phyloP scores from a whole-genome alignment of 2,329 filamentous ascomycete species.

The Monosporascus sp. region DNA sequence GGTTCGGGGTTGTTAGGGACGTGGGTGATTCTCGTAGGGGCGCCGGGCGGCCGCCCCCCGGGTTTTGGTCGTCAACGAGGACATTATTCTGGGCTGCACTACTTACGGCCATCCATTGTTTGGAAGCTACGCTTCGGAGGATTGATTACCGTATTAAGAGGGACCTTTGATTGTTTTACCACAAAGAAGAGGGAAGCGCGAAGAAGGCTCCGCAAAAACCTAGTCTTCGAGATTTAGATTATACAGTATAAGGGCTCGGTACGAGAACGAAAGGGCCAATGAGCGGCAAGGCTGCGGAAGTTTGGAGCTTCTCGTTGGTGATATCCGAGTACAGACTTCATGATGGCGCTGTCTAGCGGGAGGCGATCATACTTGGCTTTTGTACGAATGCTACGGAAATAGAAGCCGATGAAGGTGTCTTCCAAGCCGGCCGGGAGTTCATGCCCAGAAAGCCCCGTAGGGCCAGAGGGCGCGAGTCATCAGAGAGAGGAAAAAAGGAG shows the following conservation, averaged over 20 bases:
- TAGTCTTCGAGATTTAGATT: too few species aligned
- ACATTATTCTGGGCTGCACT: not conserved
- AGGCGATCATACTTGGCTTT: conserved; percentile 23
- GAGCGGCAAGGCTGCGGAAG: conserved; percentile 16
- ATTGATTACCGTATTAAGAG: too few species aligned
- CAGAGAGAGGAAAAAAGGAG: not conserved
- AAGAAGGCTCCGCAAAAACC: conserved; percentile 2
- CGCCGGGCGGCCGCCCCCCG: too few species aligned
- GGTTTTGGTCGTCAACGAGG: too few species aligned
- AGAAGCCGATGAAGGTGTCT: not conserved
- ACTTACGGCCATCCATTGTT: conserved; percentile 30
- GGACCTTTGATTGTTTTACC: too few species aligned
- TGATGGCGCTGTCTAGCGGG: conserved; percentile 8
- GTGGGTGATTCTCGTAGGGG: too few species aligned
- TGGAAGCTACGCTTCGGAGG: too few species aligned
- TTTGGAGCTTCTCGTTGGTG: conserved; percentile 13
- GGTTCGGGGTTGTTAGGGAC: conserved; percentile 13
- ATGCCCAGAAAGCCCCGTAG: not conserved
- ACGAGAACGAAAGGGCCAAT: conserved; percentile 8
- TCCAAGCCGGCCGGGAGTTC: not conserved
- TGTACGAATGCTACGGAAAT: conserved; percentile 19
- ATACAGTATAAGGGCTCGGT: not conserved
- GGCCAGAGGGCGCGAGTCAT: not conserved
- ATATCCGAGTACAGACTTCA: conserved; percentile 8
- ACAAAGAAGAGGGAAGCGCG: too few species aligned